A percentile compares a stretch with the other conserved stretches of the same genome.
Conservation (phyloP, 2,329 filamentous ascomycete species). For the Trichophyton simii region DNA sequence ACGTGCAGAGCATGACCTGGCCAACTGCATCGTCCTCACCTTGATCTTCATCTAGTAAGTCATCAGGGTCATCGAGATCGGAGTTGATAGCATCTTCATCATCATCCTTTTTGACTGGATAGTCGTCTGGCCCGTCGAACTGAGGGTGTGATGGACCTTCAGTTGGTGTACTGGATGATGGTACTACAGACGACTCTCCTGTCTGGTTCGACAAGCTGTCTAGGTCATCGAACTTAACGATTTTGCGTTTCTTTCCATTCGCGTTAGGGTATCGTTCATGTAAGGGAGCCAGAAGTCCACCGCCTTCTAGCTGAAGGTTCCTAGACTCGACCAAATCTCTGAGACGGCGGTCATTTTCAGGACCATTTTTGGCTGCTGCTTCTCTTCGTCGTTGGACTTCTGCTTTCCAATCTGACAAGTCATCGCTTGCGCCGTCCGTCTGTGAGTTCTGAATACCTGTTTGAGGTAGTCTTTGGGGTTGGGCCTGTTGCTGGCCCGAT, state of each 20-base stretch:
- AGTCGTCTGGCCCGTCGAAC: conserved; percentile 45
- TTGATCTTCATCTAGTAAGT: conserved; percentile 69
- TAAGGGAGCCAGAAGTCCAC: conserved; percentile 34
- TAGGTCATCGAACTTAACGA: conserved; percentile 8
- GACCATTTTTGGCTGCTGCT: conserved; percentile 24
- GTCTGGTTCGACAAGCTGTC: conserved; percentile 1
- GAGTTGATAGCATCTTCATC: conserved; percentile 94
- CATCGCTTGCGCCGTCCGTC: conserved; percentile 60
- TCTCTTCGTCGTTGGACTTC: conserved; percentile 35
- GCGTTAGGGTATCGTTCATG: conserved; percentile 24
- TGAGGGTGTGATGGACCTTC: conserved; percentile 27
- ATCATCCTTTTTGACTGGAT: conserved; percentile 46
- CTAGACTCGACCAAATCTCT: conserved; percentile 31
- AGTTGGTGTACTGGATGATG: conserved; percentile 11
- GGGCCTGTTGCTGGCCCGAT: conserved; percentile 24
- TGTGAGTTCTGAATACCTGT: conserved; percentile 44
- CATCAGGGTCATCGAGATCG: conserved; percentile 88
- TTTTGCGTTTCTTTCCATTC: conserved; percentile 30
- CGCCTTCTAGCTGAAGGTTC: conserved; percentile 33
- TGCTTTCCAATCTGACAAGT: conserved; percentile 42
- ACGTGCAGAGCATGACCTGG: conserved; percentile 96
- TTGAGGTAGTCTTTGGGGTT: conserved; percentile 19
- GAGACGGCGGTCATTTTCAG: conserved; percentile 29
- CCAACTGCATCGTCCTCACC: conserved; percentile 74
- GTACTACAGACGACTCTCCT: background rate